These are phyloP conservation scores for Nicotiana undulata DNA, from an alignment of 257 asterid species.

Conservation along the genomic window DNA sequence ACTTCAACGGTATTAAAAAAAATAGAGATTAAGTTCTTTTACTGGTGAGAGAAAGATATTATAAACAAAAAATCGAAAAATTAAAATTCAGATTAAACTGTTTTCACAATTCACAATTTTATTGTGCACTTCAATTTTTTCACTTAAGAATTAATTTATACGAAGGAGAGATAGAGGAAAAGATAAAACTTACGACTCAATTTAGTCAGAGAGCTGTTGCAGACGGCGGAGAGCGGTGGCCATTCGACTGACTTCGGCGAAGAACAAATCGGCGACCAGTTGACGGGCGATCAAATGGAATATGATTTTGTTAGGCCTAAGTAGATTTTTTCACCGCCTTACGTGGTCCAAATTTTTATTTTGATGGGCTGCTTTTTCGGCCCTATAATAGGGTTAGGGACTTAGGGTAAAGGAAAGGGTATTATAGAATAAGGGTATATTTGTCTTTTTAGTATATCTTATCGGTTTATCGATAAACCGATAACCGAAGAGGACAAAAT, in stretches of 20 bases:
- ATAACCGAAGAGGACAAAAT: too few relatives aligned
- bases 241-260: neutral
- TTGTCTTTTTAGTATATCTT: too few relatives aligned
- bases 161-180: neutral
- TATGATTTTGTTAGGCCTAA: neutral
- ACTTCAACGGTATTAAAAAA: too few relatives aligned
- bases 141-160: neutral
- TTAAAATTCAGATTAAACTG: neutral
- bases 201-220: neutral
- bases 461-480: too few relatives aligned
- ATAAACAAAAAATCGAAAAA: neutral
- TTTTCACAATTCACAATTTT: neutral
- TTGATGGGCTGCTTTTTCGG: neutral
- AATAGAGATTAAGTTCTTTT: neutral
- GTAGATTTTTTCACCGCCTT: neutral
- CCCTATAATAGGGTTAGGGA: too few relatives aligned
- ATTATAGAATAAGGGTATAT: too few relatives aligned
- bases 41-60: neutral
- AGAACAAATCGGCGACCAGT: neutral
- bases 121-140: neutral
- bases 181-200: neutral
- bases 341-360: neutral
- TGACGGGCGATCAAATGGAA: neutral
- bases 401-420: too few relatives aligned
- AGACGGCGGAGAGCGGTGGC: neutral